Evolutionary conservation across 164 flowering plant species (phyloP).

Genomic region (Annona cherimola): DNA sequence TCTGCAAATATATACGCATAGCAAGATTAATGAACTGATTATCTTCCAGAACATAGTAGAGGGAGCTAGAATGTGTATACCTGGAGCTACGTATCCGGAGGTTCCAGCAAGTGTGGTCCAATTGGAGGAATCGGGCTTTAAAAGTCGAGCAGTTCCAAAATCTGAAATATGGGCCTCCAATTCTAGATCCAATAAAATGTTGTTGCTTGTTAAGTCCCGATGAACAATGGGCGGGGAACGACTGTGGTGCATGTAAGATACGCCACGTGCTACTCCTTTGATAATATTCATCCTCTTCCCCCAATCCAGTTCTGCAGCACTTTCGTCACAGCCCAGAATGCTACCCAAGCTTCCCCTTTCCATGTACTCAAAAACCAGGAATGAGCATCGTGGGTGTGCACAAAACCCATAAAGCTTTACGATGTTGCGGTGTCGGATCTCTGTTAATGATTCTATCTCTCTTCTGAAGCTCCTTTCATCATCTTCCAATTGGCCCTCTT

Average conservation of each 20-base stretch:
- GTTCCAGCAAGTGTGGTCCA: constrained; percentile 10
- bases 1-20: no score
- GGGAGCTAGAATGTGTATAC: no score
- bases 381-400: constrained; percentile 26
- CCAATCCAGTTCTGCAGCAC: constrained; percentile 9
- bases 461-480: constrained; percentile 36
- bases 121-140: constrained; percentile 2
- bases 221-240: background rate
- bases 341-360: constrained; percentile 46
- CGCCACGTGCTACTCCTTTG: background rate
- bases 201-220: background rate
- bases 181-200: constrained; percentile 1
- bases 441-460: constrained; percentile 47
- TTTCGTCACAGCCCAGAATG: constrained; percentile 29
- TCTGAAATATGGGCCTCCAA: constrained; percentile 1
- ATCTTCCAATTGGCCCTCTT: constrained; percentile 18
- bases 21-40: no score
- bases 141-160: constrained; percentile 1
- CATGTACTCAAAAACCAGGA: constrained; percentile 52
- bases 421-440: constrained; percentile 52
- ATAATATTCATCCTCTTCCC: background rate
- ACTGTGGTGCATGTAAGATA: constrained; percentile 5
- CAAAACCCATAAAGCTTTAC: constrained; percentile 56
- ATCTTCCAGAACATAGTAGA: no score
- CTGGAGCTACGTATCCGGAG: constrained; percentile 8